A percentile compares a stretch with the other conserved stretches of the same genome.
Conservation (phyloP, 768 basidiomycete genomes). For the Tricholoma sp. region DNA sequence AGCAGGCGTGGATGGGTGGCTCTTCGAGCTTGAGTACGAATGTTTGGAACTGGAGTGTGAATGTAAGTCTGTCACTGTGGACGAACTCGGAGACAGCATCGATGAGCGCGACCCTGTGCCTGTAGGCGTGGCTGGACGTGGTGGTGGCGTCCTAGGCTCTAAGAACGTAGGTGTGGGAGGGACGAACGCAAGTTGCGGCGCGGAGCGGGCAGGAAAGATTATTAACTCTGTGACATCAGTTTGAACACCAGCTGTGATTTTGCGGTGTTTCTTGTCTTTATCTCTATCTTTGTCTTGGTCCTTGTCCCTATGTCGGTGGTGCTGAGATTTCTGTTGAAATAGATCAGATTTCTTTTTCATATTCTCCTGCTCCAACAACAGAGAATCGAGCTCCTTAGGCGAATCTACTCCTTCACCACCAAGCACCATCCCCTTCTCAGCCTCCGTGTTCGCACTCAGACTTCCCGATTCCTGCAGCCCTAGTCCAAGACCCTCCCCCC, state of each 20-base stretch:
- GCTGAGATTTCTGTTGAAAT: background rate
- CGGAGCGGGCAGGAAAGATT: conserved; percentile 28
- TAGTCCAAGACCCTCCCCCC: conserved; percentile 20
- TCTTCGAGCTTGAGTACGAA: conserved; percentile 33
- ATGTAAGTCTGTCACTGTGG: conserved; percentile 40
- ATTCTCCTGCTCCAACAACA: background rate
- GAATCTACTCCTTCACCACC: background rate
- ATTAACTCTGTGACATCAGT: conserved; percentile 30
- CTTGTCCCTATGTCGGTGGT: background rate
- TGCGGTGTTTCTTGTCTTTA: conserved; percentile 20
- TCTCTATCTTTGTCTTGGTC: background rate
- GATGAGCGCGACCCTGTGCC: conserved; percentile 33
- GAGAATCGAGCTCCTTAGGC: background rate
- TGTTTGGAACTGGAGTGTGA: conserved; percentile 16
- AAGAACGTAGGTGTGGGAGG: conserved; percentile 68
- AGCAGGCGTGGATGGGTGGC: conserved; percentile 67
- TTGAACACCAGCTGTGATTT: conserved; percentile 37
- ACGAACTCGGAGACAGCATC: conserved; percentile 52
- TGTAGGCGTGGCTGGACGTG: conserved; percentile 40
- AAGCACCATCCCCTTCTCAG: background rate
- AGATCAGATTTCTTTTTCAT: background rate
- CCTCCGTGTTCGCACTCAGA: background rate
- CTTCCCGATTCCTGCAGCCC: background rate
- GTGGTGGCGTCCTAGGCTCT: conserved; percentile 48
- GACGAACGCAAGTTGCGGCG: conserved; percentile 67